Conservation (phyloP, 2,329 filamentous ascomycete species). For the Pseudovirgaria hyperparasitica region DNA sequence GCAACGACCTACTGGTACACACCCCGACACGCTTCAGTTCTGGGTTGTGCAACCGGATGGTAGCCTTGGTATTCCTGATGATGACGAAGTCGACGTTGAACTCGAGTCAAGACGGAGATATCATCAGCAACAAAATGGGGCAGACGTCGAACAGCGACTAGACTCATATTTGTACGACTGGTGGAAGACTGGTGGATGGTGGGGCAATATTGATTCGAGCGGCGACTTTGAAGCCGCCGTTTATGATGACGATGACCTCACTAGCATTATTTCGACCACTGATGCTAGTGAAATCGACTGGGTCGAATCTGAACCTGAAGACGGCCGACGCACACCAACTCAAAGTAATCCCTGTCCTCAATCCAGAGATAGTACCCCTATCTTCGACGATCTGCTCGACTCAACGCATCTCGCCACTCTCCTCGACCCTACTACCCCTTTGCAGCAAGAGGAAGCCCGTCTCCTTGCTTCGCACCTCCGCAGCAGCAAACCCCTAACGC, state of each 20-base stretch:
- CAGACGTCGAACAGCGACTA: constrained; percentile 48
- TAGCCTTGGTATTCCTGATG: constrained; percentile 41
- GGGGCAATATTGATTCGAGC: constrained; percentile 70
- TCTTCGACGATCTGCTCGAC: constrained; percentile 36
- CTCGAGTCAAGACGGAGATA: constrained; percentile 54
- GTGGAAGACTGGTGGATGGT: constrained; percentile 75
- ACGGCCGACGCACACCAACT: constrained; percentile 59
- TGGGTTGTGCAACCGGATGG: constrained; percentile 35
- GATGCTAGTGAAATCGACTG: constrained; percentile 26
- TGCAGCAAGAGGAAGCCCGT: constrained; percentile 69
- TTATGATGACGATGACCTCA: constrained; percentile 55
- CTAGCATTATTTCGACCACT: constrained; percentile 63
- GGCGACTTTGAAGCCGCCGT: constrained; percentile 57
- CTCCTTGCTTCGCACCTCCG: constrained; percentile 69
- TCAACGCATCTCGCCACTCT: constrained; percentile 62
- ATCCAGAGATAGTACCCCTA: constrained; percentile 42
- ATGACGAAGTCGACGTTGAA: constrained; percentile 67
- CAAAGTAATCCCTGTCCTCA: constrained; percentile 42
- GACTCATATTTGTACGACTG: constrained; percentile 68
- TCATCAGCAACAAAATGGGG: constrained; percentile 13
- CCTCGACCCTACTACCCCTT: constrained; percentile 64
- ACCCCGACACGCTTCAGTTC: constrained; percentile 33
- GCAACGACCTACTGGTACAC: too few relatives aligned
- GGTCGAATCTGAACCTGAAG: constrained; percentile 34
- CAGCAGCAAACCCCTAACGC: constrained; percentile 62